Evolutionary conservation across 208 protist species (phyloP).

Genomic region (Acanthamoeba royreba): DNA sequence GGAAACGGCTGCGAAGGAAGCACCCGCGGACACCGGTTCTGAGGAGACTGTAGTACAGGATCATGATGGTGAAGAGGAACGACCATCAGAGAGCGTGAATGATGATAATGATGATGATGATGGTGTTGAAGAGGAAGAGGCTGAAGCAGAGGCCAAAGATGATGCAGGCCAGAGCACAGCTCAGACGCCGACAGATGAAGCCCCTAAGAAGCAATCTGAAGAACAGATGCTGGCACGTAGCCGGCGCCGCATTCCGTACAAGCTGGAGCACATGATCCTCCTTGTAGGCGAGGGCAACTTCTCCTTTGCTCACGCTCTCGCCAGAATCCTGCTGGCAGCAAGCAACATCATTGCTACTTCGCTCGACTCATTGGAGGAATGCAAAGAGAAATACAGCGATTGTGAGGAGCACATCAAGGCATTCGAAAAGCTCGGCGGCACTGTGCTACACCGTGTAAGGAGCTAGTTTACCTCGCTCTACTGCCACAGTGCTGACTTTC

Average conservation of each 20-base stretch:
- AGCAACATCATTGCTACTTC: neutral
- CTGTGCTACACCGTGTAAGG: neutral
- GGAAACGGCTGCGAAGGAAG: neutral
- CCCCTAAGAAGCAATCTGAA: neutral
- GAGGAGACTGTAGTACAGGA: neutral
- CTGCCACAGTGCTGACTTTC: neutral
- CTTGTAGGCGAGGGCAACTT: constrained; percentile 35
- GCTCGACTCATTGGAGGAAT: neutral
- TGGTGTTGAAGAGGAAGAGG: neutral
- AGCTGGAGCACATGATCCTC: neutral
- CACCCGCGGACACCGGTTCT: neutral
- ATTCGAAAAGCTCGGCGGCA: neutral
- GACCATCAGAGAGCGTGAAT: neutral
- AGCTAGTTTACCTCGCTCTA: neutral
- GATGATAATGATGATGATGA: neutral
- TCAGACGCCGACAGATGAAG: neutral
- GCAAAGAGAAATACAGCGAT: constrained; percentile 18
- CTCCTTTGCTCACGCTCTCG: neutral
- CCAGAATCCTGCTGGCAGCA: neutral
- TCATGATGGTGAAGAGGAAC: neutral
- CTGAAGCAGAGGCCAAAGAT: neutral
- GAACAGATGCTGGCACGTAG: neutral
- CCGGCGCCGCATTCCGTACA: neutral
- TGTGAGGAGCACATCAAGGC: neutral
- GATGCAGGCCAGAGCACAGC: neutral